Evolutionary conservation across 805 yeast species (phyloP), one percentile per base, ranked within the genome.

Genomic region (Candida schatavii): DNA sequence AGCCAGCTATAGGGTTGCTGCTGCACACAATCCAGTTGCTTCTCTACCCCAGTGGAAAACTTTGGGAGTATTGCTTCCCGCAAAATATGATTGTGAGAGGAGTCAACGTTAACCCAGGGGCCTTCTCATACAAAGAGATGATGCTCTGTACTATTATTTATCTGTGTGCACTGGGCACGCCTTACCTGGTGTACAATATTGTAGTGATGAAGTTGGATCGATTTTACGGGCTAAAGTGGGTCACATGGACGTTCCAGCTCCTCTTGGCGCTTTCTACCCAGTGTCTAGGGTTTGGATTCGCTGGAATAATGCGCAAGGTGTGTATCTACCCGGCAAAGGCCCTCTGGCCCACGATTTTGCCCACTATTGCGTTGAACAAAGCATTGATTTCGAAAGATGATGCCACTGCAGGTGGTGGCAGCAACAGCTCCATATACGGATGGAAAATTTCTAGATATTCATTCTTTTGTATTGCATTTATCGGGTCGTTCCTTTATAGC

Each of bases 261-360:
- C 49, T 79, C 27, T 64, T 82, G 26, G 61, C 76, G 1, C 47
- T 80, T 3, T 70, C 83, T 2, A 70, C 85, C 2, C 83, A 81
- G 54, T 78, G 77, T 46, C 61, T 83, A 48, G 89, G 88, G 19
- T 77, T 80, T 52, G 82, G 85, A 1, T 73, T 83, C 55, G 86
- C 88, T 4, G 83, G 85, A 38, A 52, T 82, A 17, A 70, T 81
- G 70, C 72, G 84, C 52, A 74, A 76, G 45, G 75, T 82, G 25
- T 70, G 73, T 43, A 61, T 70, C 6, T 68, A 69, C 44, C 75
- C 75, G 2, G 57, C 59, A 19, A 68, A 65, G 46, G 59, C 74
- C 0, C 46, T 70, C 11, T 70, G 75, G 75, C 75, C 75, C 18
- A 68, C 74, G 3, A 57, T 68, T 21, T 48, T 70, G 26, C 75